phyloP scores from a whole-genome alignment of 495 filamentous ascomycete species.

The Hypoxylon subgilvum region DNA sequence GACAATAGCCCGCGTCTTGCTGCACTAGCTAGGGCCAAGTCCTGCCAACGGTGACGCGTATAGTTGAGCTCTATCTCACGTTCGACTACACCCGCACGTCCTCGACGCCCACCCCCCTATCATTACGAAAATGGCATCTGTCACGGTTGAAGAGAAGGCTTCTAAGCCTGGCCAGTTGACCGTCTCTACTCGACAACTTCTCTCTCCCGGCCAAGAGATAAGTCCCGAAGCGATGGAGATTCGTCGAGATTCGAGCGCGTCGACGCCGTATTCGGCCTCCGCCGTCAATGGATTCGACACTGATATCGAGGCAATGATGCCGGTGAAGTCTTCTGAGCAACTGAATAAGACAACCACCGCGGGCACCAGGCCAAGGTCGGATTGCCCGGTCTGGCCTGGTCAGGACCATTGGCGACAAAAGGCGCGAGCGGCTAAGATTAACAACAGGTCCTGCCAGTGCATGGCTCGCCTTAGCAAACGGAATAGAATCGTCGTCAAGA shows the following conservation, averaged over 20 bases:
- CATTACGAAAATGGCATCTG: slow-evolving; percentile 30
- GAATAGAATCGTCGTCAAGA: slow-evolving; percentile 52
- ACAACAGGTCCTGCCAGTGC: slow-evolving; percentile 50
- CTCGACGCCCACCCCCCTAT: background rate
- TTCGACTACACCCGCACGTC: background rate
- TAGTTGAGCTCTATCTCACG: slow-evolving; percentile 7
- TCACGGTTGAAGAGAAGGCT: slow-evolving; percentile 25
- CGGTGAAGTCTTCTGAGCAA: slow-evolving; percentile 33
- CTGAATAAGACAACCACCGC: slow-evolving; percentile 42
- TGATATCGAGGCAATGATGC: slow-evolving; percentile 56
- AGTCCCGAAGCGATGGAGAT: slow-evolving; percentile 16
- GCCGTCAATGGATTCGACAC: slow-evolving; percentile 53
- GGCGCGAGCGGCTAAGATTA: slow-evolving; percentile 55
- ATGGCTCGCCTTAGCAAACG: slow-evolving; percentile 54
- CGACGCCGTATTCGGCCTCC: slow-evolving; percentile 46
- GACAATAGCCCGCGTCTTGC: too few species aligned
- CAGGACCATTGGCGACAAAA: slow-evolving; percentile 57
- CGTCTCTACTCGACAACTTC: slow-evolving; percentile 40
- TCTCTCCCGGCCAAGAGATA: slow-evolving; percentile 35
- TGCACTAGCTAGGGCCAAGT: background rate
- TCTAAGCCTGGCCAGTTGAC: slow-evolving; percentile 42
- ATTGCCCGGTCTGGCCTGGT: slow-evolving; percentile 58
- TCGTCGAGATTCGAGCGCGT: slow-evolving; percentile 42
- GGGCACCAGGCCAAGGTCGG: slow-evolving; percentile 41
- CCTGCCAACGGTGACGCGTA: slow-evolving; percentile 6